Evolutionary conservation across 2,329 filamentous ascomycete genomes (phyloP).

Genomic region (Stachybotrys elegans): DNA sequence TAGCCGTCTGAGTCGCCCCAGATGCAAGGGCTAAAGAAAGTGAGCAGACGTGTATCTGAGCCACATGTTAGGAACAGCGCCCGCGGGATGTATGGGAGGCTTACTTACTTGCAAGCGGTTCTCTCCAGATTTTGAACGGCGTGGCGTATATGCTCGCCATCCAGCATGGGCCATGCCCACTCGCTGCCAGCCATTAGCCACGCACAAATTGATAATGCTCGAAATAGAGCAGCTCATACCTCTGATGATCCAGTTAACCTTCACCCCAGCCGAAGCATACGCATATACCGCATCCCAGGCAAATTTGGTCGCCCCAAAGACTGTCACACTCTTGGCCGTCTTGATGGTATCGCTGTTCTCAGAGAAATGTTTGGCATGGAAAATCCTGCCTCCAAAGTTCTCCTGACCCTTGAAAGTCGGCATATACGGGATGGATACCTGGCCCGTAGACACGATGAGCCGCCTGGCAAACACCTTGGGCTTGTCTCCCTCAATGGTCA

Average conservation of each 20-base stretch:
- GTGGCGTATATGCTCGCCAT: slow-evolving; percentile 2
- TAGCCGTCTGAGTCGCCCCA: slow-evolving; percentile 64
- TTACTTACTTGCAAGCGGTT: neutral
- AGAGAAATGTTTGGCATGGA: slow-evolving; percentile 13
- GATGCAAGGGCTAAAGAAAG: slow-evolving; percentile 70
- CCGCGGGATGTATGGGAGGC: neutral
- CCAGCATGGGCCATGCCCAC: slow-evolving; percentile 4
- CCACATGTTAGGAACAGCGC: neutral
- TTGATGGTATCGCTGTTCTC: slow-evolving; percentile 2
- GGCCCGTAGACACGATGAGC: slow-evolving; percentile 12
- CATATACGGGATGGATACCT: slow-evolving; percentile 10
- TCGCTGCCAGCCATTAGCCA: neutral
- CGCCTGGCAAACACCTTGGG: slow-evolving; percentile 4
- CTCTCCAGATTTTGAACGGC: neutral
- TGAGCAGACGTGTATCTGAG: neutral
- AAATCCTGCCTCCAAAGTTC: slow-evolving; percentile 9
- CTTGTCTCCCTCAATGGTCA: neutral
- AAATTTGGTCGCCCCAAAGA: slow-evolving; percentile 13
- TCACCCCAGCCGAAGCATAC: slow-evolving; percentile 6
- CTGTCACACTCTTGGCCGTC: slow-evolving; percentile 6
- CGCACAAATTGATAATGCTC: neutral
- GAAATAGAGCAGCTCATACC: slow-evolving; percentile 1
- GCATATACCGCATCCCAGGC: slow-evolving; percentile 13
- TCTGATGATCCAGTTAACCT: slow-evolving; percentile 14
- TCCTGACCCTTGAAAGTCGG: slow-evolving; percentile 6